Evolutionary conservation across 495 filamentous ascomycete species (phyloP), one percentile per base, ranked within the genome.

Genomic region (Podospora conica): DNA sequence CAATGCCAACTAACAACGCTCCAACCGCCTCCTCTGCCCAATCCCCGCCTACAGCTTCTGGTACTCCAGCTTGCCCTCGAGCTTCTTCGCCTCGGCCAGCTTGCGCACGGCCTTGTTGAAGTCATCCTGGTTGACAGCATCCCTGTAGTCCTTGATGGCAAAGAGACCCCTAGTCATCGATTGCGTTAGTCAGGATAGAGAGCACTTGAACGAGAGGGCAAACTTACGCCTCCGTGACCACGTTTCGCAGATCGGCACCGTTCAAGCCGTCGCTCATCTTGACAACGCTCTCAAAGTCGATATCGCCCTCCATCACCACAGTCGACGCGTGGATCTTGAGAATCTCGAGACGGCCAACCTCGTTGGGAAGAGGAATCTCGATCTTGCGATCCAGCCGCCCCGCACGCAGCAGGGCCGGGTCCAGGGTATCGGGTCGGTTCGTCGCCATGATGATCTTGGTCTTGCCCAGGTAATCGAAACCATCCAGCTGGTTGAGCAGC

Each of bases 371-470:
- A 29, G 96, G 93, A 70, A 99, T 97, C 82, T 99, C 96, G 73
- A 99, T 95, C 85, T 99, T 99, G 65, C 96, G 85, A 76, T 99
- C 96, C 69, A 99, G 81, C 73, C 96, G 88, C 66, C 96, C 96
- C 22, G 96, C 96, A 78, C 96, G 87, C 61, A 99, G 81, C 65
- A 99, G 82, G 10, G 96, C 96, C 10, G 96, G 96, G 75, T 99
- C 96, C 21, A 99, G 86, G 2, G 96, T 99, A 77, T 99, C 96
- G 15, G 96, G 96, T 76, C 96, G 86, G 82, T 99, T 99, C 33
- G 96, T 99, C 27, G 96, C 96, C 96, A 99, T 99, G 81, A 98
- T 99, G 79, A 99, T 99, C 83, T 99, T 99, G 23, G 96, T 99
- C 85, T 97, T 96, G 64, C 96, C 96, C 6, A 99, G 84, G 77